These are phyloP conservation scores for Populus simonii DNA, from an alignment of 345 rosid species.

Conservation along the genomic window DNA sequence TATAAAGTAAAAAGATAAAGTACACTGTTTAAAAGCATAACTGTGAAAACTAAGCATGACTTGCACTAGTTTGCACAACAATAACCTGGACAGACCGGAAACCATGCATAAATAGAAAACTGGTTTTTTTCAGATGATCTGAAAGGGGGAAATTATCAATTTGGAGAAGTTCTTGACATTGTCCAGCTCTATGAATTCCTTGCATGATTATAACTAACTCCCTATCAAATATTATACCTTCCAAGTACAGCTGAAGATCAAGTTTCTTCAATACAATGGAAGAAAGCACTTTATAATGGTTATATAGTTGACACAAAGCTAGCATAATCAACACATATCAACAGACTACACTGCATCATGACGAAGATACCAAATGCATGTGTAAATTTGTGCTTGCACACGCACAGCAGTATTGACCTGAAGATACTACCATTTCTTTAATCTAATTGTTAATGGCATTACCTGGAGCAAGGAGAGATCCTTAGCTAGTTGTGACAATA, in stretches of 20 bases:
- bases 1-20: not conserved
- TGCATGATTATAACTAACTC: not conserved
- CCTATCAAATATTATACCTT: not conserved
- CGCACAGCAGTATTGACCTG: not conserved
- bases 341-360: not conserved
- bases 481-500: slow-evolving; percentile 53
- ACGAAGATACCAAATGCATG: not conserved
- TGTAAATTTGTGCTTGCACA: not conserved
- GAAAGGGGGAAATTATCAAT: not conserved
- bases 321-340: not conserved
- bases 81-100: not conserved
- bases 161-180: not conserved
- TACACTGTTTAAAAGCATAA: not conserved
- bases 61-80: too few species aligned
- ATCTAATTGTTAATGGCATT: slow-evolving; percentile 3
- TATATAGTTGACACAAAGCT: not conserved
- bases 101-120: not conserved
- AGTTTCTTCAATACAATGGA: not conserved
- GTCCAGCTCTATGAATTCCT: not conserved
- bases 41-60: not conserved
- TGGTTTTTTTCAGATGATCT: not conserved
- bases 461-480: slow-evolving; percentile 89
- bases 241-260: not conserved
- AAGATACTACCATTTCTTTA: not conserved
- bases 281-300: not conserved